These are phyloP conservation scores for Flaveria bidentis DNA, from an alignment of 129 eudicot species.

Conservation along the genomic window DNA sequence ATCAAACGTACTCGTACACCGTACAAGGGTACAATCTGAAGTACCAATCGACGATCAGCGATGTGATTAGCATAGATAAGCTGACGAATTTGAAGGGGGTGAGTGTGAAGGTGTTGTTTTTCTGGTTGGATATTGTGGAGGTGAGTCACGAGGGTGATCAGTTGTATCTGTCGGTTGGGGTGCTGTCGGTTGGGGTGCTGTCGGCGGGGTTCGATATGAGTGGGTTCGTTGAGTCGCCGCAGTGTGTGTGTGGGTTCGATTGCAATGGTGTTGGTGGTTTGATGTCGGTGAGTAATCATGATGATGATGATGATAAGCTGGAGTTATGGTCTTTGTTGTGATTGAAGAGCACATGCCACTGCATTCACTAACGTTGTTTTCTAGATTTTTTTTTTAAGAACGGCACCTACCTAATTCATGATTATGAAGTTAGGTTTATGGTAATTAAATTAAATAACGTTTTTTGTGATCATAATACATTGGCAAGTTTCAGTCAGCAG, in stretches of 20 bases:
- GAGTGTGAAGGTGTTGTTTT: slow-evolving; percentile 54
- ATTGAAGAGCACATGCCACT: background rate
- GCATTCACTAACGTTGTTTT: background rate
- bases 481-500: too few species aligned
- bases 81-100: slow-evolving; percentile 53
- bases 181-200: too few species aligned
- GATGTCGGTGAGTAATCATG: slow-evolving; percentile 13
- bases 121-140: slow-evolving; percentile 65
- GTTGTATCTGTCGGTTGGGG: slow-evolving; percentile 64
- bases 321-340: background rate
- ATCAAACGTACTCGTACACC: slow-evolving; percentile 47
- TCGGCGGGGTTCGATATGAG: slow-evolving; percentile 58
- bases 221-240: slow-evolving; percentile 62
- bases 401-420: too few species aligned
- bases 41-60: slow-evolving; percentile 51
- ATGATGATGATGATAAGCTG: background rate
- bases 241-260: slow-evolving; percentile 90
- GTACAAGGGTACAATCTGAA: slow-evolving; percentile 51
- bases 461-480: too few species aligned
- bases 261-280: slow-evolving; percentile 40
- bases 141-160: slow-evolving; percentile 51
- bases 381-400: too few species aligned
- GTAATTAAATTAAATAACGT: background rate
- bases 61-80: slow-evolving; percentile 39
- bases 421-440: background rate